Evolutionary conservation across 2,329 filamentous ascomycete genomes (phyloP).

Genomic region (Penicillium sp.): DNA sequence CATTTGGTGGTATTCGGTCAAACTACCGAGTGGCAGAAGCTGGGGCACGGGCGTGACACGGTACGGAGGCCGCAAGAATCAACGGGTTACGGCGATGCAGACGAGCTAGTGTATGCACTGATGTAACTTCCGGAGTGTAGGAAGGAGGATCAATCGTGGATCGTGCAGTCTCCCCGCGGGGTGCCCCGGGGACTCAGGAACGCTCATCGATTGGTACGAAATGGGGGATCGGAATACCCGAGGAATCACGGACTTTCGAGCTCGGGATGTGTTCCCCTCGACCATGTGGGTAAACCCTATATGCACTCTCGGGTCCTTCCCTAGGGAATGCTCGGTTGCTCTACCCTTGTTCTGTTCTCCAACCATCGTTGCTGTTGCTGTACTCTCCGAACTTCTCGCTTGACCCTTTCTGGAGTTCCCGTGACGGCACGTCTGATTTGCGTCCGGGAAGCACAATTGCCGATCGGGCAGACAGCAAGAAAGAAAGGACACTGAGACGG

Average conservation of each 20-base stretch:
- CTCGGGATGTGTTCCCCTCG: not conserved
- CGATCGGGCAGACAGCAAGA: constrained; percentile 14
- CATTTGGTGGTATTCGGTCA: constrained; percentile 1
- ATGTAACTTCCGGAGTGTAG: constrained; percentile 19
- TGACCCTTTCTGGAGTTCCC: constrained; percentile 21
- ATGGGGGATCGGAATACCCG: constrained; percentile 9
- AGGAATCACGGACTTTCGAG: constrained; percentile 11
- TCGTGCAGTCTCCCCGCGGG: constrained; percentile 25
- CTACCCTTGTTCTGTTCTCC: not conserved
- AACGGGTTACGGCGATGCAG: not conserved
- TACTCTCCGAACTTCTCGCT: constrained; percentile 10
- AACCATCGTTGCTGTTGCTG: constrained; percentile 1
- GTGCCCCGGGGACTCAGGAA: constrained; percentile 22
- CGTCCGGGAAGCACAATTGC: constrained; percentile 14
- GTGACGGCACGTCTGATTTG: constrained; percentile 9
- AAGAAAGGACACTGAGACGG: not conserved
- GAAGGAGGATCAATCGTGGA: constrained; percentile 19
- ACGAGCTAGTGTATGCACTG: not conserved
- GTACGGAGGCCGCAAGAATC: not conserved
- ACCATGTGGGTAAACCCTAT: constrained; percentile 4
- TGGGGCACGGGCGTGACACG: constrained; percentile 1
- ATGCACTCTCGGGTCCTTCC: not conserved
- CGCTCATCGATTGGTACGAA: constrained; percentile 1
- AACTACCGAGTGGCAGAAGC: not conserved
- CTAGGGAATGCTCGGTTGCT: not conserved